Base-by-base conservation (phyloP, 1,139 yeast genomes). In the Geotrichum fermentans region DNA sequence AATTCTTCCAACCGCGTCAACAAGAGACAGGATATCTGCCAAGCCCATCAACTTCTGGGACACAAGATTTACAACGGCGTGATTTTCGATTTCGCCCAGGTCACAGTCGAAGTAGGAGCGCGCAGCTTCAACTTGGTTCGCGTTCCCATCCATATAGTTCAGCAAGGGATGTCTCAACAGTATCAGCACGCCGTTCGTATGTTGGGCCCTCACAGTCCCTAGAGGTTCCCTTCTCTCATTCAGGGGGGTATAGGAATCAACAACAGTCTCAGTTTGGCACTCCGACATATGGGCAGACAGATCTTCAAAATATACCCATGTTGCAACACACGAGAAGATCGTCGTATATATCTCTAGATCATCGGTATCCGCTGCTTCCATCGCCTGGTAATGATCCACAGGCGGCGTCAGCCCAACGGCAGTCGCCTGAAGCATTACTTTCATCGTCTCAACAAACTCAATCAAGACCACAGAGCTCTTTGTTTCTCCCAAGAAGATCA, bases 71-170 rank as follows among this genome's bases (percentile, higher is more conserved):
- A n/a, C n/a, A n/a, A n/a, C n/a, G n/a, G n/a, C n/a, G n/a, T n/a
- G n/a, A n/a, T n/a, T n/a, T n/a, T 26, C 42, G 4, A 37, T 13
- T 24, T 16, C 42, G 28, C 4, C 49, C 34, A 22, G 45, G 49
- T 8, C 49, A 45, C 21, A 40, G 49, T 16, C 17, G 49, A 21
- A 45, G 49, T 35, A 24, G 49, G 22, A 40, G 45, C 22, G 39
- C 26, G n/a, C 47, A 43, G 30, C 34, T 34, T 10, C 45, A 34
- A n/a, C 30, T 45, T 21, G 36, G 41, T 11, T 8, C 35, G 17
- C 10, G 49, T 8, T 34, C 41, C 3, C 49, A 45, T 28, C 49
- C 49, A 13, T 45, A 45, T 28, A 41, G 41, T 7, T 14, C 30
- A 34, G 35, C 37, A 11, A 18, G 24, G 13, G 34, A 36, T n/a